These are phyloP conservation scores for Trichosporon asahii DNA, from an alignment of 1,284 basidiomycete genomes.

Conservation along the genomic window DNA sequence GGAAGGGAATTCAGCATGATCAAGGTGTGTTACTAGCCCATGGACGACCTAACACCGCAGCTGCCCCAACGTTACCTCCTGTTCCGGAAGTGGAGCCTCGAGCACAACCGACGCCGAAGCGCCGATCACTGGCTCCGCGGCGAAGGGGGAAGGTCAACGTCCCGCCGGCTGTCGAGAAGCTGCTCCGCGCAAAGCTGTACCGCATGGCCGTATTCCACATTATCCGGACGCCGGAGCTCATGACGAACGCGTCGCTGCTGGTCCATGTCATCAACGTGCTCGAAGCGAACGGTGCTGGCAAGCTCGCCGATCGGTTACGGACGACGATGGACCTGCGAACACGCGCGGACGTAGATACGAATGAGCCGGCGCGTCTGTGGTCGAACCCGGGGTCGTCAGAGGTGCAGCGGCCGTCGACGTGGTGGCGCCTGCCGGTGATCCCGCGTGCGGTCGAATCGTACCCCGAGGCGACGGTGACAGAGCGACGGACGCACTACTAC, in stretches of 20 bases:
- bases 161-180: conserved; percentile 30
- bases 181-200: conserved; percentile 37
- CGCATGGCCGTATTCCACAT: conserved; percentile 39
- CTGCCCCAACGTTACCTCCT: not conserved
- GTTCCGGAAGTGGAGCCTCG: not conserved
- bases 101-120: not conserved
- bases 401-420: conserved; percentile 11
- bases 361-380: conserved; percentile 1
- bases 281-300: conserved; percentile 33
- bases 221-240: conserved; percentile 33
- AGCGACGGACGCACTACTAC: conserved; percentile 21
- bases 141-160: conserved; percentile 5
- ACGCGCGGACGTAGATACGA: not conserved
- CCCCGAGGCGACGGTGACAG: conserved; percentile 6
- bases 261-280: conserved; percentile 26
- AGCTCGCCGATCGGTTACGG: conserved; percentile 35
- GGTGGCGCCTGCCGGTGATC: conserved; percentile 16
- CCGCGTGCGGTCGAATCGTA: conserved; percentile 8
- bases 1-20: not conserved
- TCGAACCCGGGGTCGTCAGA: not conserved
- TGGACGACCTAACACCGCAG: not conserved
- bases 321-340: conserved; percentile 21
- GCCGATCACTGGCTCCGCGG: not conserved
- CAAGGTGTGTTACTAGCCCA: not conserved
- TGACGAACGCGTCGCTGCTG: conserved; percentile 27